Evolutionary conservation across 2,329 filamentous ascomycete species (phyloP), one percentile per base, ranked within the genome.

Genomic region (Dactylellina parvicollis): DNA sequence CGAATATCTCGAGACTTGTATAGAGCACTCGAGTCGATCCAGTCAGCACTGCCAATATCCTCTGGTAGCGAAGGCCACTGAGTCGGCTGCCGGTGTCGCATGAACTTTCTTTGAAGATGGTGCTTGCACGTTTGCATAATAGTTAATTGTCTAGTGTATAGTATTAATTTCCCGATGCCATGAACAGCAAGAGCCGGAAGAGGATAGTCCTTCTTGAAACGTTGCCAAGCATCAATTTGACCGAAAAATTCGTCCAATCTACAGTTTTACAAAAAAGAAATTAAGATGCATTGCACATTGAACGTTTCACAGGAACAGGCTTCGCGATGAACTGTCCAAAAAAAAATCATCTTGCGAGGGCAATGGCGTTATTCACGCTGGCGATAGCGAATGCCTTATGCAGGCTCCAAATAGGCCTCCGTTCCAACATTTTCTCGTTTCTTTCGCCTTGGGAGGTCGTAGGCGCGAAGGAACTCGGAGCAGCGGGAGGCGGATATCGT

Each of bases 121-220:
- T n/a, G n/a, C n/a, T n/a, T 36, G 47, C 28, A 24, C 3, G 26
- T 32, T 47, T 12, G 61, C 61, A 55, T 65, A 36, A 47, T 9
- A 10, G 22, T 22, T 28, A 10, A 10, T 28, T 32, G 38, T 10
- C 36, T 49, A n/a, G 20, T 49, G 56, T n/a, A 42, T 52, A 24
- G n/a, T 9, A 44, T 46, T 72, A 72, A 72, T 72, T 72, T 72
- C 52, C 59, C 54, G 59, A 34, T 60, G 44, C 67, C 54, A 36
- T 46, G 62, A 67, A 56, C 32, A 61, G 55, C 54, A 36, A 32
- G 62, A 67, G 49, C 32, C 55, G 55, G 42, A 56, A 71, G 56
- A 49, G 40, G 52, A 24, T 26, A 30, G 46, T 4, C 56, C 26
- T 32, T 57, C 14, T 14, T 71, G 66, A 71, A 71, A 71, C 66